Conservation (phyloP, 2,329 filamentous ascomycete species). For the Dactylellina parvicollis region DNA sequence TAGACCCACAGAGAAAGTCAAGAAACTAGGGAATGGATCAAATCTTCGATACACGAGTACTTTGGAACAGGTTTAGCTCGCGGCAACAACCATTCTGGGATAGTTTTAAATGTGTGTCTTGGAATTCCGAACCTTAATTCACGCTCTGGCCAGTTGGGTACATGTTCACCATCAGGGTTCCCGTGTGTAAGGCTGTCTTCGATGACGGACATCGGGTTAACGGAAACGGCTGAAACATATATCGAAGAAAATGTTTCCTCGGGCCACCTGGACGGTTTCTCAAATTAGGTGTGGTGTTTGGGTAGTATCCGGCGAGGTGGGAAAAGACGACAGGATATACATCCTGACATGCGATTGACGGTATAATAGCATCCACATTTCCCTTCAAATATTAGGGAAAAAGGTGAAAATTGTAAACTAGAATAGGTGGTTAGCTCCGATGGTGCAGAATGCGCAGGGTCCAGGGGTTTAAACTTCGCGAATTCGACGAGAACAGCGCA, state of each 20-base stretch:
- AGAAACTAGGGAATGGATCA: not conserved
- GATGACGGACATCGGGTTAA: not conserved
- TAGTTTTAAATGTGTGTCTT: not conserved
- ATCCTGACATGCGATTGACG: not conserved
- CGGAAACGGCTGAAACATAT: too few species aligned
- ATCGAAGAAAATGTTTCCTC: too few species aligned
- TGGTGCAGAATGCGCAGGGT: too few species aligned
- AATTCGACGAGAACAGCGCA: too few species aligned
- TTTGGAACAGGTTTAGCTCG: constrained; percentile 1
- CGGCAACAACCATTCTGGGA: not conserved
- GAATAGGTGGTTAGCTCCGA: too few species aligned
- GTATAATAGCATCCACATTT: too few species aligned
- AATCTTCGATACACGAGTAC: not conserved
- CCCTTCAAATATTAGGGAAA: too few species aligned
- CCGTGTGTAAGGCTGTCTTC: not conserved
- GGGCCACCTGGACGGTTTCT: too few species aligned
- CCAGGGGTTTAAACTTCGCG: not conserved
- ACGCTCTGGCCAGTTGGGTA: too few species aligned
- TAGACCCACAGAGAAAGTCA: not conserved
- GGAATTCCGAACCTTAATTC: not conserved
- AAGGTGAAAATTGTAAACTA: too few species aligned
- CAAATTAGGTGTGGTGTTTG: too few species aligned
- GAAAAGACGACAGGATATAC: not conserved
- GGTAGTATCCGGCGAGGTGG: too few species aligned
- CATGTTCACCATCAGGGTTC: not conserved